These are phyloP conservation scores for Solanum megistacrolobum DNA, from an alignment of 257 asterid genomes.

Conservation along the genomic window DNA sequence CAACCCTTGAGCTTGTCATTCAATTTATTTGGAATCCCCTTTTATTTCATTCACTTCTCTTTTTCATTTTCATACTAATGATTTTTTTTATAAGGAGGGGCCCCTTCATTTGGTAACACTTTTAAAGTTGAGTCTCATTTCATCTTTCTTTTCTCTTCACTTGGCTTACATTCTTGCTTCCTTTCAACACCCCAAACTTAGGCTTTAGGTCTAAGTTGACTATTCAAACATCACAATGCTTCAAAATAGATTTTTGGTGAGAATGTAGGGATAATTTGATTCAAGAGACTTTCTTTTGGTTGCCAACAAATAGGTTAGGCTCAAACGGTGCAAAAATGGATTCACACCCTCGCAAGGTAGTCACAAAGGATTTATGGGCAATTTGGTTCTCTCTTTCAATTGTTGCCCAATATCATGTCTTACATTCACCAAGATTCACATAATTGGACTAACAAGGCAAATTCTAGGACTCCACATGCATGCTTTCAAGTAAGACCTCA, in stretches of 20 bases:
- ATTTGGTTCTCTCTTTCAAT: neutral
- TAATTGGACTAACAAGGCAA: neutral
- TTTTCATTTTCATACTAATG: no score
- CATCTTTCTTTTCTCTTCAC: neutral
- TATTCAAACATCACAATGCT: neutral
- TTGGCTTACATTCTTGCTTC: neutral
- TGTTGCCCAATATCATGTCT: neutral
- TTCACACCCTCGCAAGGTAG: neutral
- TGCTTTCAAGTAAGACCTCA: neutral
- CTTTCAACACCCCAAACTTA: neutral
- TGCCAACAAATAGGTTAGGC: neutral
- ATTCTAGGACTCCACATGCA: neutral
- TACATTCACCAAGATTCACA: neutral
- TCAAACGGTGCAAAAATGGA: neutral
- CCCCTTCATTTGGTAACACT: no score
- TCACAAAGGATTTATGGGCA: neutral
- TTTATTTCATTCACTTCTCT: neutral
- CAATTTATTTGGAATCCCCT: neutral
- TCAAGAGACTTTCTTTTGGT: neutral
- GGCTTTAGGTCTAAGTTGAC: neutral
- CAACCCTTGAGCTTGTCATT: neutral
- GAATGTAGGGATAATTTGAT: neutral
- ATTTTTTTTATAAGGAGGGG: no score
- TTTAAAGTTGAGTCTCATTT: no score
- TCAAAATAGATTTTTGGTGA: neutral